Conservation (phyloP, 78 protist genomes). For the Pigoraptor vietnamica region DNA sequence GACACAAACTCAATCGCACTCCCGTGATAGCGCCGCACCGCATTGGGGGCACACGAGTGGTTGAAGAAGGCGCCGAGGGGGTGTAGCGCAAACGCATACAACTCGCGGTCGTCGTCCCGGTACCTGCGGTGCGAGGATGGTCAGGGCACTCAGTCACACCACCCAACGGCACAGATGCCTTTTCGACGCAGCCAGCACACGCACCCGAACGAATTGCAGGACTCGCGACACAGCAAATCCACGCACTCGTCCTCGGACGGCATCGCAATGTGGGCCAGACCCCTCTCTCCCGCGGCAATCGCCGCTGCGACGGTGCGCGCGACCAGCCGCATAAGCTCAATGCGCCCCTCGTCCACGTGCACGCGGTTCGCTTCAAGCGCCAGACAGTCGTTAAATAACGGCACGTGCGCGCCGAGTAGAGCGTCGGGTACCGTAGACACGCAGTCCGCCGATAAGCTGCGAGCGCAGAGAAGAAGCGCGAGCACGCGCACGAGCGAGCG, state of each 20-base stretch:
- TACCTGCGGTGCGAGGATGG: neutral
- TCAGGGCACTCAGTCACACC: too few relatives aligned
- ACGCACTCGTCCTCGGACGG: neutral
- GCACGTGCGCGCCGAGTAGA: too few relatives aligned
- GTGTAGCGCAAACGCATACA: neutral
- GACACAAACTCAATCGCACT: neutral
- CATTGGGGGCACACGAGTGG: neutral
- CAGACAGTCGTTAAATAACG: neutral
- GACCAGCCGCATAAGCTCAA: neutral
- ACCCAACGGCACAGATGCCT: too few relatives aligned
- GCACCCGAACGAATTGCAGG: neutral
- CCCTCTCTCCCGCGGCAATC: neutral
- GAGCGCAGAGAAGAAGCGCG: neutral
- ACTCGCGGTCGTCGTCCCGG: neutral
- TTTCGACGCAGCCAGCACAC: neutral
- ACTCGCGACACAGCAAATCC: neutral
- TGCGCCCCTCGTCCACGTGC: neutral
- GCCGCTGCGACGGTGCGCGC: neutral
- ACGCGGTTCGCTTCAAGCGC: neutral
- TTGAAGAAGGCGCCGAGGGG: neutral
- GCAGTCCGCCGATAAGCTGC: too few relatives aligned
- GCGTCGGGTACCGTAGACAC: too few relatives aligned
- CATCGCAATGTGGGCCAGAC: neutral
- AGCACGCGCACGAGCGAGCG: neutral
- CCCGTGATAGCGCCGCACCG: neutral